A percentile compares a stretch with the other conserved stretches of the same genome.
phyloP scores from a whole-genome alignment of 1,284 basidiomycete genomes.

The Athelia sp. region DNA sequence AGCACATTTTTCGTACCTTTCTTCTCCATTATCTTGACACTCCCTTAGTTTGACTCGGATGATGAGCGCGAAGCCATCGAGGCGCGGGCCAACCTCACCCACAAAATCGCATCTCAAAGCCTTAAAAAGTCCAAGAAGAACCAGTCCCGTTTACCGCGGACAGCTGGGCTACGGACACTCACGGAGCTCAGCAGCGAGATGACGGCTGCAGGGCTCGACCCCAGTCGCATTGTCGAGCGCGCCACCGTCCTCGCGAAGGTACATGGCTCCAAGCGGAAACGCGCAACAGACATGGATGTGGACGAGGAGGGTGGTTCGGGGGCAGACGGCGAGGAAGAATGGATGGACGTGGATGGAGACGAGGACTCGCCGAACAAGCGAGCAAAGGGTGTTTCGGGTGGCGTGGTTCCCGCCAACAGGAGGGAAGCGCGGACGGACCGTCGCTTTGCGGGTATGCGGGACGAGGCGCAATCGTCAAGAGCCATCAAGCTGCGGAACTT shows the following conservation, averaged over 20 bases:
- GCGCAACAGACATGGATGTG: constrained; percentile 49
- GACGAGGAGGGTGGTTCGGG: constrained; percentile 45
- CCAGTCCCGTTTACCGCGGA: constrained; percentile 80
- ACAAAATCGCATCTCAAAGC: constrained; percentile 78
- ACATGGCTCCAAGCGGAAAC: constrained; percentile 70
- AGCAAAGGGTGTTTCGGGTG: constrained; percentile 59
- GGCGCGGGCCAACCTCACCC: constrained; percentile 59
- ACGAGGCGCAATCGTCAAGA: constrained; percentile 75
- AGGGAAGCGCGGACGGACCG: constrained; percentile 69
- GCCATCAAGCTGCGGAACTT: constrained; percentile 80
- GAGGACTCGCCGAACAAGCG: constrained; percentile 52
- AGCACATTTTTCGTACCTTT: constrained; percentile 14
- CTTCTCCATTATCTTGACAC: constrained; percentile 6
- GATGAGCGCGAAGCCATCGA: constrained; percentile 82
- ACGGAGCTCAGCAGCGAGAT: constrained; percentile 80
- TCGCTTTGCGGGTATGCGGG: constrained; percentile 74
- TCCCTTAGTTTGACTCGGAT: constrained; percentile 77
- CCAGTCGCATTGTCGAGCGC: constrained; percentile 83
- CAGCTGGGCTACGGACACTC: constrained; percentile 83
- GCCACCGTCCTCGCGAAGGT: constrained; percentile 82
- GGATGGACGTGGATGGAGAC: constrained; percentile 70
- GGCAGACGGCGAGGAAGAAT: constrained; percentile 36
- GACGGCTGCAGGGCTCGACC: constrained; percentile 86
- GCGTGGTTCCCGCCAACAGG: constrained; percentile 41
- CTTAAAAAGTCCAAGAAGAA: constrained; percentile 88